A percentile compares a stretch with the other conserved stretches of the same genome.
Evolutionary conservation across 1,284 basidiomycete species (phyloP).

Genomic region (Ganoderma meredithae): DNA sequence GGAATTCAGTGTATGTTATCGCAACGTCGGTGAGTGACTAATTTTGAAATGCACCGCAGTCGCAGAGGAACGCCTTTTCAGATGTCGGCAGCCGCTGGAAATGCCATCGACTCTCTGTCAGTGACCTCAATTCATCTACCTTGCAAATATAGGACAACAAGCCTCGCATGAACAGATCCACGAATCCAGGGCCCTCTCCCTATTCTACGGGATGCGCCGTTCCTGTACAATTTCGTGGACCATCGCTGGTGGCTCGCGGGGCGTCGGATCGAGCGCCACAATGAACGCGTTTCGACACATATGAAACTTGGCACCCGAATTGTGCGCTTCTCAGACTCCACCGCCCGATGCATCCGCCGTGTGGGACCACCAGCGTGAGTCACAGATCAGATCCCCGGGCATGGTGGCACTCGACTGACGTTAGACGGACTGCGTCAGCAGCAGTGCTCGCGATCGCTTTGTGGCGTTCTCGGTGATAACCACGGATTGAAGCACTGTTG

Average conservation of each 20-base stretch:
- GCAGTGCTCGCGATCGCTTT: background rate
- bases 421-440: background rate
- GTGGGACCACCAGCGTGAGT: background rate
- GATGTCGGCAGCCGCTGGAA: too few relatives aligned
- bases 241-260: background rate
- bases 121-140: too few relatives aligned
- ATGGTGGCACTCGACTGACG: background rate
- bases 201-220: too few relatives aligned
- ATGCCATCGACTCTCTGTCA: too few relatives aligned
- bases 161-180: too few relatives aligned
- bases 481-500: background rate
- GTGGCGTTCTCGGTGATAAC: constrained; percentile 6
- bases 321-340: background rate
- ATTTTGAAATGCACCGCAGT: too few relatives aligned
- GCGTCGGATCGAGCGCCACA: background rate
- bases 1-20: too few relatives aligned
- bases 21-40: too few relatives aligned
- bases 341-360: background rate
- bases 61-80: too few relatives aligned
- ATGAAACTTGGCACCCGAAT: background rate
- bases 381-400: background rate
- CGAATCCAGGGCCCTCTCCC: too few relatives aligned
- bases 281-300: background rate
- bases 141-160: too few relatives aligned
- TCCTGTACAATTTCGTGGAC: background rate